Evolutionary conservation across 164 flowering plant genomes (phyloP).

Genomic region (Hamamelis virginiana): DNA sequence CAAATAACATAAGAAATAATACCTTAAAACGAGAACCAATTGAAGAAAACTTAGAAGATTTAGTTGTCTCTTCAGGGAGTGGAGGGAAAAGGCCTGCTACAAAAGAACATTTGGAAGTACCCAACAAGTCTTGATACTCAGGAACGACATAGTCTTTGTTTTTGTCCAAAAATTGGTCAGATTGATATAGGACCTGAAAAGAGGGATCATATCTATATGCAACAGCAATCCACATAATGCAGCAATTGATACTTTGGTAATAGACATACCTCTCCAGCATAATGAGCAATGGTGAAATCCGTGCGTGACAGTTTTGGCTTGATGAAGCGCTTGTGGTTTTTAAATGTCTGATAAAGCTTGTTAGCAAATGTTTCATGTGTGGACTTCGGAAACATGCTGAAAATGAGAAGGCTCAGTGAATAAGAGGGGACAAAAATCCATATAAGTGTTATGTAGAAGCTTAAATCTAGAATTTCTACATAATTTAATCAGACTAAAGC

Average conservation of each 20-base stretch:
- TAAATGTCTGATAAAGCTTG: conserved; percentile 76
- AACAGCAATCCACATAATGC: not conserved
- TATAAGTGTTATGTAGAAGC: not conserved
- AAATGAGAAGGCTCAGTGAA: conserved; percentile 8
- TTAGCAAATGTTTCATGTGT: conserved; percentile 74
- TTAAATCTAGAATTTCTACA: not conserved
- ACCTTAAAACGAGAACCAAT: conserved; percentile 87
- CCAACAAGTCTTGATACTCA: conserved; percentile 68
- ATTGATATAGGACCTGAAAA: conserved; percentile 64
- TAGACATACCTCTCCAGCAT: conserved; percentile 71
- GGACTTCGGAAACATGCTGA: conserved; percentile 85
- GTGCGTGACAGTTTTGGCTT: conserved; percentile 79
- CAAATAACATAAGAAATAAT: conserved; percentile 1
- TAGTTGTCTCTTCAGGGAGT: conserved; percentile 56
- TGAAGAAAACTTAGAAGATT: conserved; percentile 75
- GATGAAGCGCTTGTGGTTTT: conserved; percentile 60
- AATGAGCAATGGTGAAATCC: conserved; percentile 67
- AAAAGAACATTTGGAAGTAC: conserved; percentile 67
- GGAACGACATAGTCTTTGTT: conserved; percentile 83
- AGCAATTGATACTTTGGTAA: not conserved
- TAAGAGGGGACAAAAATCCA: not conserved
- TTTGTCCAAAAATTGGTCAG: conserved; percentile 77
- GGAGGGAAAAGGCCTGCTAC: conserved; percentile 77
- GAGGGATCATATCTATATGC: not conserved
- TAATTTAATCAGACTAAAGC: not conserved